phyloP scores from a whole-genome alignment of 2,329 filamentous ascomycete species.

The Leptographium flavum region DNA sequence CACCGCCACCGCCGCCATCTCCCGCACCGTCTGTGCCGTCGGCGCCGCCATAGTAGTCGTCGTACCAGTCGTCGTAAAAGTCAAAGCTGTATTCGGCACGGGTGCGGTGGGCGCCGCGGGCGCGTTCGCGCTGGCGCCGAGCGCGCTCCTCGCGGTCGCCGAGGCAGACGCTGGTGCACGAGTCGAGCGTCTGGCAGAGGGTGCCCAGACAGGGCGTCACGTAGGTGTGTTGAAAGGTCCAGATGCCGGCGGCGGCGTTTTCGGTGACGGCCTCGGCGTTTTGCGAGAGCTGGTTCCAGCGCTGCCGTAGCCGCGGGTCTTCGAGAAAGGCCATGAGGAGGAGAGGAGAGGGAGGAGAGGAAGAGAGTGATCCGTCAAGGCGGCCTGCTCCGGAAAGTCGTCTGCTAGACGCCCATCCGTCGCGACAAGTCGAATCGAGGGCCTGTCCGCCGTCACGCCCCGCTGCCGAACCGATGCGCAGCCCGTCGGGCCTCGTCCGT shows the following conservation, averaged over 20 bases:
- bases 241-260: constrained; percentile 80
- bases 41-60: constrained; percentile 27
- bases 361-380: not conserved
- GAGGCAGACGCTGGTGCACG: constrained; percentile 57
- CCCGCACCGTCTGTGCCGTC: too few species aligned
- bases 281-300: constrained; percentile 74
- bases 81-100: constrained; percentile 79
- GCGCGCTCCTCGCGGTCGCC: constrained; percentile 61
- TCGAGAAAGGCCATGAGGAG: constrained; percentile 42
- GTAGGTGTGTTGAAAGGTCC: constrained; percentile 76
- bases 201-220: constrained; percentile 66
- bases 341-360: not conserved
- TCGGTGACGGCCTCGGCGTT: constrained; percentile 83
- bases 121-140: constrained; percentile 52
- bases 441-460: too few species aligned
- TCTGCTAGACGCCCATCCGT: not conserved
- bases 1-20: constrained; percentile 57
- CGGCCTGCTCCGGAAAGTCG: not conserved
- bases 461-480: too few species aligned
- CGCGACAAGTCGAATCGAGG: too few species aligned
- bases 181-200: constrained; percentile 51
- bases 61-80: constrained; percentile 96
- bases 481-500: too few species aligned
- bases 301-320: constrained; percentile 82
- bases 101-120: constrained; percentile 32